Base-by-base conservation (phyloP, 1,284 basidiomycete genomes). In the Ustilago trichophora region DNA sequence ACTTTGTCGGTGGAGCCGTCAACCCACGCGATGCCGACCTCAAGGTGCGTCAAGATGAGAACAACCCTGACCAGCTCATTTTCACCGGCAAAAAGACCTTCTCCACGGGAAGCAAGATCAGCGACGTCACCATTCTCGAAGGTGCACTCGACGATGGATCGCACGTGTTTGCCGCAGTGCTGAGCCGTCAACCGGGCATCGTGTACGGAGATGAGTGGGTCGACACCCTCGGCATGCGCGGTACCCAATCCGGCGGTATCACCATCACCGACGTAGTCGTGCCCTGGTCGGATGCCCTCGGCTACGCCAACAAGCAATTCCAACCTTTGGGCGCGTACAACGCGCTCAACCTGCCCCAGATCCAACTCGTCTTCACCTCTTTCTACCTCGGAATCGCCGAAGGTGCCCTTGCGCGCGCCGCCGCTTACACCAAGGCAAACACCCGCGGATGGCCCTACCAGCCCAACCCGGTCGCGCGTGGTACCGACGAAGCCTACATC, bases 381-480 rank as follows among this genome's bases (percentile, higher is more conserved):
- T 78, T 82, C 62, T 82, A 82, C 68, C 66, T 81, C n/a, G 81
- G 81, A 9, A 80, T 81, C 21, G 74, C 81, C 10, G 71, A 76
- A 49, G 81, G 81, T 8, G 77, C 81, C 0, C 75, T 82, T 11
- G 44, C 56, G 5, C 59, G 78, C 7, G 79, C 72, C 5, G 49
- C 69, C 3, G 53, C 42, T 3, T 82, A 81, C 66, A 81, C 80
- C 21, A 74, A 70, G 26, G 71, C 66, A 29, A 77, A 77, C 56
- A 81, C 80, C 7, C 75, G 80, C 19, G 73, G 72, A 6, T 82
- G 81, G 81, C 79, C 78, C 4, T 81, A 75, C 63, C 64, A 68
- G 16, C 76, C 73, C 26, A 46, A 52, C 7, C 74, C 73, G 19
- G 74, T 72, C 33, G 45, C 65, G 3, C 68, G 71, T 16, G 75